Conservation (phyloP, 495 filamentous ascomycete species). For the Lasiosphaeria ovina region DNA sequence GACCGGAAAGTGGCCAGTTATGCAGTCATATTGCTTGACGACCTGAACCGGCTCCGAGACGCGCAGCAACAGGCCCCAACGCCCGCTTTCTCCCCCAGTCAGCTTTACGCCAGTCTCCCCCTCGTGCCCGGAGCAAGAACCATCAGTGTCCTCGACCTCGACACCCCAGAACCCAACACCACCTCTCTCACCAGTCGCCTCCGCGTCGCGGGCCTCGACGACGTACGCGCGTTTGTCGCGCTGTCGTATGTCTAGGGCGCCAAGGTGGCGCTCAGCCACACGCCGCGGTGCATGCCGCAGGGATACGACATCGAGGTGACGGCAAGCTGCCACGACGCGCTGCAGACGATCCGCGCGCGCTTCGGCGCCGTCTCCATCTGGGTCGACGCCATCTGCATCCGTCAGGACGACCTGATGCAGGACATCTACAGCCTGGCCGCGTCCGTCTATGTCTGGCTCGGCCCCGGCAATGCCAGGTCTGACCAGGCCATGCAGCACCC, state of each 20-base stretch:
- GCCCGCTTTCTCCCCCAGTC: no score
- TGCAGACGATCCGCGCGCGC: neutral
- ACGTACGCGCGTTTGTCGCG: neutral
- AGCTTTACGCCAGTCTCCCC: no score
- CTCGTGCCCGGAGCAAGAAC: no score
- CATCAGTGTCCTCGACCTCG: no score
- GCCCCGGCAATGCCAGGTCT: constrained; percentile 3
- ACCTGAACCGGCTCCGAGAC: no score
- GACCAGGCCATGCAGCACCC: constrained; percentile 11
- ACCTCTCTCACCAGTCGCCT: constrained; percentile 8
- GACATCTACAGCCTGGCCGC: constrained; percentile 32
- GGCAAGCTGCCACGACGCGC: constrained; percentile 12
- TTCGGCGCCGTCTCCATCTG: constrained; percentile 20
- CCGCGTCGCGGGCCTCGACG: constrained; percentile 4
- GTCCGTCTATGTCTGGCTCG: constrained; percentile 35
- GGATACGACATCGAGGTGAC: constrained; percentile 7
- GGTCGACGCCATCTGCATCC: constrained; percentile 41
- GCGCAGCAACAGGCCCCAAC: no score
- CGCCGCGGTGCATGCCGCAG: neutral
- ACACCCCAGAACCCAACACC: no score
- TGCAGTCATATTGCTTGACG: no score
- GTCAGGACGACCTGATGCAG: constrained; percentile 38
- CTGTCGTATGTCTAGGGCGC: constrained; percentile 19
- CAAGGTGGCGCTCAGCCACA: neutral
- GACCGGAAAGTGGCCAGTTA: no score